A percentile compares a stretch with the other conserved stretches of the same genome.
Conservation (phyloP, 371 early-diverging fungal species). For the Apophysomyces trapeziformis region DNA sequence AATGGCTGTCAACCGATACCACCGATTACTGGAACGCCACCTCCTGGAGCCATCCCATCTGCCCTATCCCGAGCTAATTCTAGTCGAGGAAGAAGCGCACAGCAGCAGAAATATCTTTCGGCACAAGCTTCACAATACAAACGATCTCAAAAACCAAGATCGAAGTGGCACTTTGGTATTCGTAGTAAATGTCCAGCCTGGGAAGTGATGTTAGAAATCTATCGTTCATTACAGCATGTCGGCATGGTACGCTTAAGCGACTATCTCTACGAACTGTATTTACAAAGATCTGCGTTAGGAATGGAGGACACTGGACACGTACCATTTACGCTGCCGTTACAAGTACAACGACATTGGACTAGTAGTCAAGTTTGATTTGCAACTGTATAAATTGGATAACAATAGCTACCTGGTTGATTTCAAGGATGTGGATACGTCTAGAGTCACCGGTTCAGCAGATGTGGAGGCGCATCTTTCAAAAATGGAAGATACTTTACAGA, state of each 20-base stretch:
- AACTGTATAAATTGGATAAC: constrained; percentile 88
- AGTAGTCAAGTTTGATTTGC: constrained; percentile 89
- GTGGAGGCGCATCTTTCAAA: not conserved
- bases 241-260: constrained; percentile 67
- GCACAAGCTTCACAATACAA: constrained; percentile 23
- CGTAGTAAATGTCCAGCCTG: constrained; percentile 88
- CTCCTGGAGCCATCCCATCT: constrained; percentile 48
- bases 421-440: constrained; percentile 65
- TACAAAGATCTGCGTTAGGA: constrained; percentile 43
- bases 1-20: constrained; percentile 33
- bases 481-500: not conserved
- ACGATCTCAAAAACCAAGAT: constrained; percentile 44
- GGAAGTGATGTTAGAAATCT: constrained; percentile 98
- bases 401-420: constrained; percentile 96
- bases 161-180: constrained; percentile 97
- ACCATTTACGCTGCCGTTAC: constrained; percentile 80
- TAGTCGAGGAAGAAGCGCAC: constrained; percentile 11
- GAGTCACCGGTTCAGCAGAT: constrained; percentile 13
- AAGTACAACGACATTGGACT: constrained; percentile 53
- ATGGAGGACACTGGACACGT: constrained; percentile 91
- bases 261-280: not conserved
- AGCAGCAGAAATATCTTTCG: constrained; percentile 31
- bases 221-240: constrained; percentile 85
- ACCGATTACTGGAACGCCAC: constrained; percentile 46
- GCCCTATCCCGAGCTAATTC: constrained; percentile 17